Evolutionary conservation across 2,329 filamentous ascomycete genomes (phyloP), one percentile per base, ranked within the genome.

Genomic region (Penicillium paneum): DNA sequence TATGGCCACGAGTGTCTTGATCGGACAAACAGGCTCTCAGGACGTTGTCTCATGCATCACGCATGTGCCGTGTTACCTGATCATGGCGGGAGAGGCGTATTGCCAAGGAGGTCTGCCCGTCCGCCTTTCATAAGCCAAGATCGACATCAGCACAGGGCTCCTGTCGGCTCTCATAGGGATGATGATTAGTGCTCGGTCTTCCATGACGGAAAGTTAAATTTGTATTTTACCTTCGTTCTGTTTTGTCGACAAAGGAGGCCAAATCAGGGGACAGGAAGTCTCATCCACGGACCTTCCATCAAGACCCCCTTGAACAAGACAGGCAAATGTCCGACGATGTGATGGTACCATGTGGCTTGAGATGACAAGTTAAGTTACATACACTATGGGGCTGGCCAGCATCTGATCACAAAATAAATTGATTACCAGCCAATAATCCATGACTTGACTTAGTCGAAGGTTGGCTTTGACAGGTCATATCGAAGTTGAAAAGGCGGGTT

Each of bases 271-370:
- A 34, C 31, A 29, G 12, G 4, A 15, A 11, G 3, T 13, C n/a
- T 17, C 19, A 40, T 39, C 41, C 12, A 21, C 7, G 8, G 8
- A n/a, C 29, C n/a, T 38, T 51, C 39, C 19, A 34, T 34, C 36
- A 44, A 53, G 45, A 44, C n/a, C 54, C n/a, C 54, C 50, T 49
- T n/a, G 17, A 26, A 44, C 36, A 24, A 36, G 57, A 52, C n/a
- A 45, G 58, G 51, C 21, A 56, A 56, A 54, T 32, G 29, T 53
- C 43, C 49, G 39, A 39, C 44, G 52, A 53, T 38, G 21, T 52
- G 52, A 64, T 62, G 59, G 54, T 61, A 64, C 61, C 57, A 64
- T 64, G 61, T 62, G 62, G 57, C 60, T 55, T 56, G 50, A 56
- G 42, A 40, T 32, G 48, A 58, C 57, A 44, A 24, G 42, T 47